Base-by-base conservation (phyloP, 1,284 basidiomycete species). In the Salmacisia buchloeana region DNA sequence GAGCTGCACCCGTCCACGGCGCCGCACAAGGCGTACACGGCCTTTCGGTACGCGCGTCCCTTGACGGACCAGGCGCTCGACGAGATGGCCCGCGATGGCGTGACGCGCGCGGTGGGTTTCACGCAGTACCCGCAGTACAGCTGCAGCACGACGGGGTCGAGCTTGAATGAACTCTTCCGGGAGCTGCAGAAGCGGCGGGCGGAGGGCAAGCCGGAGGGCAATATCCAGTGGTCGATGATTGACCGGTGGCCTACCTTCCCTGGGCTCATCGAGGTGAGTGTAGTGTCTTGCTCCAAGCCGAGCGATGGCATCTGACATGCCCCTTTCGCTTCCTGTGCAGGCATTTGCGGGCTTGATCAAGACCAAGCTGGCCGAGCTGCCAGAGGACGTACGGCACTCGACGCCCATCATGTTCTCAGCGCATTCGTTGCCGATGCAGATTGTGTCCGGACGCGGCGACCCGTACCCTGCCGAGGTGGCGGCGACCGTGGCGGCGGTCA, bases 91-190 rank as follows among this genome's bases (percentile, higher is more conserved):
- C 85, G 83, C 59, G 96, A 98, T 78, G 92, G 94, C 23, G 92
- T 99, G 36, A 89, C 85, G 77, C 85, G 94, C 62, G 96, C 94
- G 0, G 85, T 99, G 27, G 96, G 94, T 23, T 98, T 99, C 82
- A 92, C 92, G 2, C 96, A 99, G 82, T 99, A 99, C 80, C 96
- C 96, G 1, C 96, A 99, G 81, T 99, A 99, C 82, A 92, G 90
- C 75, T 98, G 96, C 82, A 93, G 90, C 68, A 99, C 96, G 3
- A 98, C 96, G 0, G 96, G 96, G 41, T 94, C 92, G 82, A 93
- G 90, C 78, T 79, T 99, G 75, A 99, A 98, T 78, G 94, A 98
- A 82, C 83, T 99, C 43, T 96, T 88, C 79, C 76, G 81, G 61
- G 80, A 82, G 65, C 67, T 80, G 9, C 52, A 59, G 7, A 78